Evolutionary conservation across 495 filamentous ascomycete genomes (phyloP).

Genomic region (Penicillium diatomitis): DNA sequence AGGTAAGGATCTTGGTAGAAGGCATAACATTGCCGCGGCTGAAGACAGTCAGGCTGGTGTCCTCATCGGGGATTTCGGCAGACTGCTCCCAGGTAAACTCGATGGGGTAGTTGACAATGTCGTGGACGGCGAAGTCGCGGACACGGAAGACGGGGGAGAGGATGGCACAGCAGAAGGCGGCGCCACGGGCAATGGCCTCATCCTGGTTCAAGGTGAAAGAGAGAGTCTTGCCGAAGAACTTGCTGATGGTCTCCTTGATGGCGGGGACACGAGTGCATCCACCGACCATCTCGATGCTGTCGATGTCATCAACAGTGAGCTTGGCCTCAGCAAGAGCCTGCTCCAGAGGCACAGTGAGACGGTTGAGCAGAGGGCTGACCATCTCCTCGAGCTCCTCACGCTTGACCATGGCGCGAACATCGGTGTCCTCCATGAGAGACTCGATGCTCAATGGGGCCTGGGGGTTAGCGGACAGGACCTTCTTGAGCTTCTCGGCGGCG

Average conservation of each 20-base stretch:
- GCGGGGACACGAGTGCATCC: conserved; percentile 90
- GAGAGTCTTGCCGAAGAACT: conserved; percentile 83
- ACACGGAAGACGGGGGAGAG: conserved; percentile 97
- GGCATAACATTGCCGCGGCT: conserved; percentile 96
- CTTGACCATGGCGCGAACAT: conserved; percentile 82
- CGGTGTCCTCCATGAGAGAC: conserved; percentile 95
- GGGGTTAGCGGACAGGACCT: conserved; percentile 93
- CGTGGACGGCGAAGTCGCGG: conserved; percentile 93
- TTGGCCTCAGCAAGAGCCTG: conserved; percentile 87
- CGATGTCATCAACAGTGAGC: conserved; percentile 84
- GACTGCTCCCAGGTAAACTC: conserved; percentile 99
- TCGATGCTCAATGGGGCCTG: conserved; percentile 94
- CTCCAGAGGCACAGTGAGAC: conserved; percentile 66
- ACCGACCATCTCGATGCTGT: conserved; percentile 87
- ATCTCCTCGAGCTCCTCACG: conserved; percentile 91
- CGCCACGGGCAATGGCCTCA: conserved; percentile 92
- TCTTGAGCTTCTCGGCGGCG: conserved; percentile 96
- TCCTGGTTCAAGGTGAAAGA: conserved; percentile 98
- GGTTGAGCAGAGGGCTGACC: conserved; percentile 73
- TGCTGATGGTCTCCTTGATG: conserved; percentile 80
- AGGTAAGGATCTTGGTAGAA: conserved; percentile 98
- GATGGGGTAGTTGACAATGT: conserved; percentile 96
- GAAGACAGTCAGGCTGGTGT: conserved; percentile 95
- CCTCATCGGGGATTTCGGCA: conserved; percentile 95
- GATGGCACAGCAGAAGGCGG: conserved; percentile 96